Percentiles rank a stretch among this genome's conserved stretches.
Conservation (phyloP, 805 yeast genomes). For the Torulaspora quercuum region DNA sequence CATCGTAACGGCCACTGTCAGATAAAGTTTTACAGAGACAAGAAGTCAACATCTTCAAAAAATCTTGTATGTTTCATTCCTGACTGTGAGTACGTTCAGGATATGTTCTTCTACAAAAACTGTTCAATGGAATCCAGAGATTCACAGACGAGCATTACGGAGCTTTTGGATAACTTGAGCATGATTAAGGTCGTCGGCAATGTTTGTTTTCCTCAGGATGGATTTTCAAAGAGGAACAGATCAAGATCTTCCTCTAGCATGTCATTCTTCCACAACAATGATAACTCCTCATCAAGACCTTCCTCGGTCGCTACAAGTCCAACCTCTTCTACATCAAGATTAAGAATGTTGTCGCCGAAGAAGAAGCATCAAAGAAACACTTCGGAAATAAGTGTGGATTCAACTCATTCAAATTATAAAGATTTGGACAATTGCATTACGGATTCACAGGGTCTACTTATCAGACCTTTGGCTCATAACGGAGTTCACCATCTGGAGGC, state of each 20-base stretch:
- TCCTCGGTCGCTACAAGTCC: constrained; percentile 8
- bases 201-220: constrained; percentile 16
- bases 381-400: constrained; percentile 17
- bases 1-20: constrained; percentile 27
- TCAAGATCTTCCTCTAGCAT: constrained; percentile 15
- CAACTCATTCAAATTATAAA: constrained; percentile 8
- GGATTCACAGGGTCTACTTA: constrained; percentile 36
- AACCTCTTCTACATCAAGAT: constrained; percentile 9
- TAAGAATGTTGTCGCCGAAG: constrained; percentile 19
- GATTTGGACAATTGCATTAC: constrained; percentile 11
- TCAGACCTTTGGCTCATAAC: constrained; percentile 65
- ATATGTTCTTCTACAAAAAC: constrained; percentile 27
- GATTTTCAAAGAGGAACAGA: constrained; percentile 8
- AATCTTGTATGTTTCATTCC: constrained; percentile 32
- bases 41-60: constrained; percentile 25
- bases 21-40: constrained; percentile 31
- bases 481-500: constrained; percentile 67
- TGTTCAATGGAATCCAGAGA: constrained; percentile 1
- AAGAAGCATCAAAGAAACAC: constrained; percentile 13
- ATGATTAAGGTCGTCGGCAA: constrained; percentile 27
- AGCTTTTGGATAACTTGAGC: constrained; percentile 17
- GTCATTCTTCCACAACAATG: constrained; percentile 9
- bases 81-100: constrained; percentile 30
- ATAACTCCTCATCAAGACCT: constrained; percentile 6
- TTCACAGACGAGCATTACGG: constrained; percentile 3